Base-by-base conservation (phyloP, 352 stramenopile genomes). In the Pythium apleroticum region DNA sequence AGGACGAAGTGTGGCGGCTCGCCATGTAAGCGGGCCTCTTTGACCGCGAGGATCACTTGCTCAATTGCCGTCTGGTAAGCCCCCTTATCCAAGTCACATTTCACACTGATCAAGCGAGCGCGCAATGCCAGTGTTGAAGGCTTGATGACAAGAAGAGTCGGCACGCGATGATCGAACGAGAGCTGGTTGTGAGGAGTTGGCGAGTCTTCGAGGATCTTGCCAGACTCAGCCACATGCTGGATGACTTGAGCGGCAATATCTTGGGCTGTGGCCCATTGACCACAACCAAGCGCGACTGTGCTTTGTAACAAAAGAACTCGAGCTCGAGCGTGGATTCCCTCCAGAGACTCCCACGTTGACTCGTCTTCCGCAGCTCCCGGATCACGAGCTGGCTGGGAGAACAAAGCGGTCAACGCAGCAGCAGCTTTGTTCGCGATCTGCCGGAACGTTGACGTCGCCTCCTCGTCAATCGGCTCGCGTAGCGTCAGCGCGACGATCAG, bases 1-100 rank as follows among this genome's bases (percentile, higher is more conserved):
- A 80, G 75, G 19, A 68, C 57, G 17, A 85, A 56, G 15, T 84
- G 69, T 25, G 71, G 58, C 72, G 89, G 77, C 41, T 62, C 58
- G n/a, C 67, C 71, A 12, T 57, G 73, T 27, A 25, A 39, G 41
- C 60, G 72, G 10, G 71, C 72, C 43, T 89, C 80, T 19, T 75
- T 52, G 11, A 89, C 67, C 3, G 73, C 77, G 27, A 68, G 17
- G 24, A 72, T 49, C 17, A 72, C 60, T 8, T 67, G 61, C 4
- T 72, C 45, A 35, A 84, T 52, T 15, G 72, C 78, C 15, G 64
- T 43, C 5, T 68, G 60, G 58, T 75, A 81, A 9, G 70, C 52
- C 4, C 61, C 59, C 22, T 74, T 71, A 0, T 69, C 65, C 49
- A 90, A 62, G 20, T 73, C 71, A 24, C 78, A 88, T 22, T 68